Percentiles rank a stretch among this genome's conserved stretches.
Conservation (phyloP, 2,329 filamentous ascomycete species). For the Esteya vermicola region DNA sequence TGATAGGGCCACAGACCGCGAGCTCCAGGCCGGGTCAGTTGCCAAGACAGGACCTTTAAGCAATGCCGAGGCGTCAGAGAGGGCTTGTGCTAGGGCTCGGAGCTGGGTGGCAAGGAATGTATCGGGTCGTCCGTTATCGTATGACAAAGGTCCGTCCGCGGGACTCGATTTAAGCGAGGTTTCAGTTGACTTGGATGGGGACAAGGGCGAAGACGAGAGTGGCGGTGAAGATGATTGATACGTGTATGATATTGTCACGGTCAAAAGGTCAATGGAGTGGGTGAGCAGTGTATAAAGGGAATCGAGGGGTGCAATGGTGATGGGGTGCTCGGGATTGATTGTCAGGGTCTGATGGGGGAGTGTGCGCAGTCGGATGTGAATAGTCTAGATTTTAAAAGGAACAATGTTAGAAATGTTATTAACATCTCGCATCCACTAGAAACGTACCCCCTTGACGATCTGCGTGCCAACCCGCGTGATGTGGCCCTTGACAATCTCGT, state of each 20-base stretch:
- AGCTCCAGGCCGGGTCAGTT: conserved; percentile 28
- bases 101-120: conserved; percentile 40
- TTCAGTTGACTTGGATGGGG: background rate
- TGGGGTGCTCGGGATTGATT: conserved; percentile 31
- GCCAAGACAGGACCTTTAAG: conserved; percentile 38
- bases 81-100: conserved; percentile 37
- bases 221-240: conserved; percentile 1
- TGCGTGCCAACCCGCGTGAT: conserved; percentile 82
- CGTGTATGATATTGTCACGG: conserved; percentile 55
- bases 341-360: conserved; percentile 37
- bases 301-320: conserved; percentile 56
- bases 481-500: conserved; percentile 83
- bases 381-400: conserved; percentile 33
- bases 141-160: background rate
- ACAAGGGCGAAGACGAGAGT: background rate
- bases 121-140: background rate
- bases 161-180: too few species aligned
- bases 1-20: conserved; percentile 25
- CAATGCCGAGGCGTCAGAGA: conserved; percentile 34
- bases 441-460: conserved; percentile 71
- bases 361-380: conserved; percentile 64
- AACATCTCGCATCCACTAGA: too few species aligned
- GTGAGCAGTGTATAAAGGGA: conserved; percentile 65
- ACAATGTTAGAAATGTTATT: background rate
- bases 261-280: conserved; percentile 68